Evolutionary conservation across 495 filamentous ascomycete genomes (phyloP), one percentile per base, ranked within the genome.

Genomic region (Podospora didyma): DNA sequence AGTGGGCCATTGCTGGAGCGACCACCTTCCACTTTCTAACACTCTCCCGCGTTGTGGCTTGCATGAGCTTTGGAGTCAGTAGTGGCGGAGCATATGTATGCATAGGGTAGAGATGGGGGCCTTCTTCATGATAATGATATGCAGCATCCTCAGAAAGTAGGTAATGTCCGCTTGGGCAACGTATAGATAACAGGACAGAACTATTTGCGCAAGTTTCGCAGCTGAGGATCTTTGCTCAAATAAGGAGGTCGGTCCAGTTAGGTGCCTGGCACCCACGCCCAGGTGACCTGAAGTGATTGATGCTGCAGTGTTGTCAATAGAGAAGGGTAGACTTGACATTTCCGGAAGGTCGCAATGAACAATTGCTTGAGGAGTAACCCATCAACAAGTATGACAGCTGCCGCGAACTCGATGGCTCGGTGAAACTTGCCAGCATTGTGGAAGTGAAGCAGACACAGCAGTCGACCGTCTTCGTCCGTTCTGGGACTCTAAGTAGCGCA

Each of bases 331-430:
- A 35, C 54, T 57, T 50, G 35, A 47, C 54, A 14, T 37, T 42
- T 57, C 37, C 39, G 48, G 54, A 57, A 57, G 54, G 54, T 57
- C 37, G 48, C 39, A 57, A 51, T 51, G 49, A n/a, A 9, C 12
- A 19, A 12, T 21, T 7, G 5, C 17, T 4, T 6, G n/a, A 47
- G 45, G 12, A 47, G 0, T 3, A 26, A 3, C 17, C 20, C 20
- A 14, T 3, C 45, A 7, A 12, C 4, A 10, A 47, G 45, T 6
- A 19, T 22, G 22, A 26, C 22, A 47, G 45, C 45, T 19, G 45
- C 19, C 10, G 45, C 28, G 10, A 37, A n/a, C 21, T 4, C 20
- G 28, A 6, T 37, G 49, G 26, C 22, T 51, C 12, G 39, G 5
- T 10, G n/a, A 19, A n/a, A 51, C 49, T 3, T 39, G 49, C 49